Evolutionary conservation across 352 stramenopile species (phyloP).

Genomic region (Pythium guiyangense): DNA sequence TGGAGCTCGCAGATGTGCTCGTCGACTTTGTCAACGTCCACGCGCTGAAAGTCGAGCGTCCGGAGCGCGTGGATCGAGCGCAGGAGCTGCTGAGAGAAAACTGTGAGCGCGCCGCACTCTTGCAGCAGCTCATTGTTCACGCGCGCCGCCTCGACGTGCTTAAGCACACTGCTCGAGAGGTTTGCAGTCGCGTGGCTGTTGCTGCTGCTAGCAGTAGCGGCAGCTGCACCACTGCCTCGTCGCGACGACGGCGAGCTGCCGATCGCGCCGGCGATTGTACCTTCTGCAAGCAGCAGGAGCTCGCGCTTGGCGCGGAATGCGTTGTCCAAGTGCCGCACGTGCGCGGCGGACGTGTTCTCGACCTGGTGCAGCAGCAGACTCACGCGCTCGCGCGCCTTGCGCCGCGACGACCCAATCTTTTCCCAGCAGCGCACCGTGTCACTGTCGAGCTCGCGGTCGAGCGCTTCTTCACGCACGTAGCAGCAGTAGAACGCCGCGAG

Average conservation of each 20-base stretch:
- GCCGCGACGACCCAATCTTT: slow-evolving; percentile 45
- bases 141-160: slow-evolving; percentile 48
- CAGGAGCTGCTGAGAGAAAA: slow-evolving; percentile 60
- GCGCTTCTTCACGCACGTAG: slow-evolving; percentile 56
- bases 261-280: slow-evolving; percentile 18
- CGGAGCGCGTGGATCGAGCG: slow-evolving; percentile 63
- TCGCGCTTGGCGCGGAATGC: slow-evolving; percentile 70
- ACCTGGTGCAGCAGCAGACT: slow-evolving; percentile 52
- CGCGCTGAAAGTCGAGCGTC: slow-evolving; percentile 65
- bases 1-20: slow-evolving; percentile 60
- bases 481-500: slow-evolving; percentile 70
- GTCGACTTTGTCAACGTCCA: slow-evolving; percentile 66
- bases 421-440: slow-evolving; percentile 57
- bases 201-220: not conserved
- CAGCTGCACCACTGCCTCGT: no score
- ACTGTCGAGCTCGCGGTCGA: slow-evolving; percentile 41
- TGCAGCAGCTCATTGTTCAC: slow-evolving; percentile 71
- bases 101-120: slow-evolving; percentile 59
- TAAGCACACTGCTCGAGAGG: slow-evolving; percentile 10
- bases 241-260: not conserved
- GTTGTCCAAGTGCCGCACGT: slow-evolving; percentile 62
- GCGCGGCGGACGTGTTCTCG: slow-evolving; percentile 57
- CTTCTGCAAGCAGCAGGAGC: slow-evolving; percentile 58
- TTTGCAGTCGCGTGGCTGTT: not conserved
- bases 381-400: slow-evolving; percentile 63